Conservation (phyloP, 768 basidiomycete species). For the Agaricus sinodeliciosus region DNA sequence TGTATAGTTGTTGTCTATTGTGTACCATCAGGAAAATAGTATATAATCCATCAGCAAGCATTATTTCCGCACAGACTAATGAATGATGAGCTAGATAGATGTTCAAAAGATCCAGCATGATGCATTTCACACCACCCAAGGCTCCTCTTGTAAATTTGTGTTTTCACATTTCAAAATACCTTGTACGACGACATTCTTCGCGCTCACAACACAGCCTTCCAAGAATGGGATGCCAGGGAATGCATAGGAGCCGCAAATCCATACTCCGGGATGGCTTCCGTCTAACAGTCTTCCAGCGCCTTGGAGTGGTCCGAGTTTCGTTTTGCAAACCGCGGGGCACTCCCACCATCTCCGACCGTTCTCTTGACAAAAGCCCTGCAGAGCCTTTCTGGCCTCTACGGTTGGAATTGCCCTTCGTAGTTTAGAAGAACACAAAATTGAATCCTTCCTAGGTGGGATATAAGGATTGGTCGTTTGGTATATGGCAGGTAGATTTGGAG, state of each 20-base stretch:
- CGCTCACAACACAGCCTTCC: constrained; percentile 75
- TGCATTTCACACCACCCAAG: constrained; percentile 13
- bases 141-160: constrained; percentile 16
- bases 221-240: constrained; percentile 68
- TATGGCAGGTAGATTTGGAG: constrained; percentile 28
- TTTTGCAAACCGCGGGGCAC: constrained; percentile 27
- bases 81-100: not conserved
- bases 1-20: constrained; percentile 25
- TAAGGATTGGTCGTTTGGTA: constrained; percentile 76
- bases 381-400: constrained; percentile 40
- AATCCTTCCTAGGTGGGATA: constrained; percentile 38
- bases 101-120: not conserved
- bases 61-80: not conserved
- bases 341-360: constrained; percentile 36
- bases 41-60: constrained; percentile 12
- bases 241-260: constrained; percentile 71
- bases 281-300: constrained; percentile 35
- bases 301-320: constrained; percentile 42
- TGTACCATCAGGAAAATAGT: constrained; percentile 1
- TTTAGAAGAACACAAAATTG: constrained; percentile 48
- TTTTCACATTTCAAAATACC: constrained; percentile 34
- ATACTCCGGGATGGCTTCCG: constrained; percentile 39
- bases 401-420: constrained; percentile 62
- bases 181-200: constrained; percentile 47
- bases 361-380: constrained; percentile 37